phyloP scores from a whole-genome alignment of 1,139 yeast species.

The Yueomyces sp. region DNA sequence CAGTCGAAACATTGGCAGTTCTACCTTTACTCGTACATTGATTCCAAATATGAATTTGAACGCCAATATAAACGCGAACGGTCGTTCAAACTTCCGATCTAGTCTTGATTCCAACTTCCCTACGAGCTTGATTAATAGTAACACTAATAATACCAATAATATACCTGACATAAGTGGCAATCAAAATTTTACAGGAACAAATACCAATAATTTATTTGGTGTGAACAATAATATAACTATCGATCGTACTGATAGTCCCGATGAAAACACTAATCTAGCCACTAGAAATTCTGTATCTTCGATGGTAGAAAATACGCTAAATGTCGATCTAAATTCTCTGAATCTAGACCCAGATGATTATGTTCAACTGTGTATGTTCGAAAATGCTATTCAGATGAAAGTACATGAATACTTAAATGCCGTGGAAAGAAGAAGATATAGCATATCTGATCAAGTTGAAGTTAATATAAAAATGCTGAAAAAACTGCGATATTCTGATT shows the following conservation, averaged over 20 bases:
- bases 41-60: too few relatives aligned
- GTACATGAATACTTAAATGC: constrained; percentile 11
- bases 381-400: constrained; percentile 11
- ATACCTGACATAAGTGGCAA: not conserved
- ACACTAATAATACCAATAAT: too few relatives aligned
- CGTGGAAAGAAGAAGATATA: constrained; percentile 14
- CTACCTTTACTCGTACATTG: too few relatives aligned
- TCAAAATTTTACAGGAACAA: too few relatives aligned
- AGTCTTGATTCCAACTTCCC: too few relatives aligned
- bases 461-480: constrained; percentile 10
- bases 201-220: too few relatives aligned
- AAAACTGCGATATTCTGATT: constrained; percentile 7
- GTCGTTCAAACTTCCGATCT: too few relatives aligned
- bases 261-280: not conserved
- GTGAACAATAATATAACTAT: too few relatives aligned
- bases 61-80: too few relatives aligned
- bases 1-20: not conserved
- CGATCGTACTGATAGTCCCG: not conserved
- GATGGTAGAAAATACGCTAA: not conserved
- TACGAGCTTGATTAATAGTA: too few relatives aligned
- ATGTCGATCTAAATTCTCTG: not conserved
- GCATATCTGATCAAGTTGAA: constrained; percentile 13
- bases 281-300: not conserved
- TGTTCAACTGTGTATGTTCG: constrained; percentile 10
- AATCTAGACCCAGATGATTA: constrained; percentile 9